A percentile compares a stretch with the other conserved stretches of the same genome.
Conservation (phyloP, 495 filamentous ascomycete species). For the Aspergillus mulundensis region DNA sequence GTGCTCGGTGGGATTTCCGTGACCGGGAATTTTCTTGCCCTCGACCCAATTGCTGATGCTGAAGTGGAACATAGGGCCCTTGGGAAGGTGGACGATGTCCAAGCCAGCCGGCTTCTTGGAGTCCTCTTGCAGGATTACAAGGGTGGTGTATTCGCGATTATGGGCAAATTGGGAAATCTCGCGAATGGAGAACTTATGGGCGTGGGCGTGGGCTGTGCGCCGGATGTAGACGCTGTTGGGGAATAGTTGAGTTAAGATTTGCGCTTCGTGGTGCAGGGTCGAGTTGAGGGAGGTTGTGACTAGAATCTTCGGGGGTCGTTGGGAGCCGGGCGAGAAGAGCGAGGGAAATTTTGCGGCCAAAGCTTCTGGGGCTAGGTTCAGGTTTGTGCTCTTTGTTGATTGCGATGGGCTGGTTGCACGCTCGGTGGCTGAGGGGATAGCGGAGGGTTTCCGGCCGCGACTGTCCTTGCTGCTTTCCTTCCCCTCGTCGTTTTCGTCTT, state of each 20-base stretch:
- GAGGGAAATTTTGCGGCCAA: slow-evolving; percentile 73
- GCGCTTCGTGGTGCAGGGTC: slow-evolving; percentile 76
- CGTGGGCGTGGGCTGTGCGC: slow-evolving; percentile 72
- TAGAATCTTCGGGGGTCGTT: slow-evolving; percentile 68
- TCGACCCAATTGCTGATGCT: slow-evolving; percentile 80
- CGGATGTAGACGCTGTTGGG: slow-evolving; percentile 85
- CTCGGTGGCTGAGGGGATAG: slow-evolving; percentile 48
- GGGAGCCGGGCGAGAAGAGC: slow-evolving; percentile 64
- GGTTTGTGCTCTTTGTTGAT: slow-evolving; percentile 65
- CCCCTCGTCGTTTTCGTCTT: slow-evolving; percentile 40
- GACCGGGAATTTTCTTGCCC: slow-evolving; percentile 76
- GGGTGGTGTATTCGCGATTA: slow-evolving; percentile 71
- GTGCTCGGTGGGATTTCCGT: slow-evolving; percentile 84
- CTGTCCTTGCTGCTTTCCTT: slow-evolving; percentile 40
- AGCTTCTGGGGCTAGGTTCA: slow-evolving; percentile 66
- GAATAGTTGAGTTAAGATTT: slow-evolving; percentile 72
- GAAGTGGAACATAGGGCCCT: slow-evolving; percentile 87
- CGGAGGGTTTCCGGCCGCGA: slow-evolving; percentile 29
- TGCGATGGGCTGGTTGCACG: slow-evolving; percentile 52
- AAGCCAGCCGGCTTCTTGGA: slow-evolving; percentile 72
- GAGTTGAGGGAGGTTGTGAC: slow-evolving; percentile 86
- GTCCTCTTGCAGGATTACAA: slow-evolving; percentile 82
- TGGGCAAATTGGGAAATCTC: slow-evolving; percentile 86
- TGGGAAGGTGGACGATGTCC: slow-evolving; percentile 75
- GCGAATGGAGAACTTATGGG: slow-evolving; percentile 80